Evolutionary conservation across 2,329 filamentous ascomycete species (phyloP).

Genomic region (Fusarium phyllophilum): DNA sequence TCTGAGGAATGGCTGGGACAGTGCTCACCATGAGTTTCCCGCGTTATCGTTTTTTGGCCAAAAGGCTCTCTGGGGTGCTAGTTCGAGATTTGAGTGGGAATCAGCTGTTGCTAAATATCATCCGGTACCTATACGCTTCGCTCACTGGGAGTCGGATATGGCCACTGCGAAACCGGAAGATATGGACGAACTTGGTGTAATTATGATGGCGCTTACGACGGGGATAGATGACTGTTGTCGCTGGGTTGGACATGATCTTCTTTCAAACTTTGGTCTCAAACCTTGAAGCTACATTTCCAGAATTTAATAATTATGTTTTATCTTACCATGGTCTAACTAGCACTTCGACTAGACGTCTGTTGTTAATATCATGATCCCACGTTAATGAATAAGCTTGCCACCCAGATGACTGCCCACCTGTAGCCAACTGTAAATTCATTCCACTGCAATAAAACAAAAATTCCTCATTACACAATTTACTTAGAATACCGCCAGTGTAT

Average conservation of each 20-base stretch:
- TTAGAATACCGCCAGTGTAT: fast-evolving
- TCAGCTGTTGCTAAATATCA: neutral
- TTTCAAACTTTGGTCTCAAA: neutral
- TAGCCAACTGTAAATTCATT: neutral
- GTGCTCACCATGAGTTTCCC: neutral
- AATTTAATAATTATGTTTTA: fast-evolving
- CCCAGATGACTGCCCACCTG: fast-evolving
- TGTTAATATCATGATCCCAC: too few species aligned
- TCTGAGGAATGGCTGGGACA: neutral
- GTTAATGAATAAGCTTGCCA: too few species aligned
- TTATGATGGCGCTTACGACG: neutral
- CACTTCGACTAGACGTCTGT: too few species aligned
- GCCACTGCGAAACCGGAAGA: neutral
- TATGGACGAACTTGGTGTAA: neutral
- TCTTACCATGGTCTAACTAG: too few species aligned
- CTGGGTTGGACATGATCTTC: neutral
- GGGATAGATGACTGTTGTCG: neutral
- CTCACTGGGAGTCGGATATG: neutral
- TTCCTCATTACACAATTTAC: fast-evolving
- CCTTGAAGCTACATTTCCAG: fast-evolving
- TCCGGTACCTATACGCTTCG: neutral
- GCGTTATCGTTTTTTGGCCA: neutral
- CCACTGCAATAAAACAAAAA: fast-evolving
- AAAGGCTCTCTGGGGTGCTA: neutral
- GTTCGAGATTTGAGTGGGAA: neutral